Conservation (phyloP, 2,329 filamentous ascomycete genomes). For the Neocucurbitaria cava region DNA sequence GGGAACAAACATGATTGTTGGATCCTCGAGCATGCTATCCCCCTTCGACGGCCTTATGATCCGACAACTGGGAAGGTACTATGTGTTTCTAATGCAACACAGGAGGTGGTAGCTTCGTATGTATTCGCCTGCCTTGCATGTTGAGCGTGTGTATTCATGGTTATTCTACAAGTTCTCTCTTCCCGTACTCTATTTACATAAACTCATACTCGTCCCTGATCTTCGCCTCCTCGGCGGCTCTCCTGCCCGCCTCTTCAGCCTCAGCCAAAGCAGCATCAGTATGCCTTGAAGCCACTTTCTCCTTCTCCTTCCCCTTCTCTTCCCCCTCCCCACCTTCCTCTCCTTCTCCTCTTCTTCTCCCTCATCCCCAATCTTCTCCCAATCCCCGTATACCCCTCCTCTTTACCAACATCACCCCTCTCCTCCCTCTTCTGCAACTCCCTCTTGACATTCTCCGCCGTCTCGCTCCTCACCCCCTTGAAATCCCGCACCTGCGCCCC, state of each 20-base stretch:
- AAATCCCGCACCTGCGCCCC: conserved; percentile 8
- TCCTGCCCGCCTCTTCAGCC: not conserved
- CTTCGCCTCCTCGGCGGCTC: not conserved
- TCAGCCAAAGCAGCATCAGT: not conserved
- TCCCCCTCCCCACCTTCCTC: not conserved
- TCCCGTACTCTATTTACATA: not conserved
- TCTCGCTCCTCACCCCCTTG: conserved; percentile 7
- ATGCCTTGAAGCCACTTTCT: not conserved
- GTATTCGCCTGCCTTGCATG: no score
- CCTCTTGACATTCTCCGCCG: conserved; percentile 7
- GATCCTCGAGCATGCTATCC: no score
- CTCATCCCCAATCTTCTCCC: conserved; percentile 1
- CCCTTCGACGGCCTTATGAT: no score
- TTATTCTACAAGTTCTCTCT: not conserved
- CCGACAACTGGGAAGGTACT: no score
- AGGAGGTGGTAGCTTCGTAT: no score
- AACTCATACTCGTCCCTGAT: not conserved
- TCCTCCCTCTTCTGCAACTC: conserved; percentile 8
- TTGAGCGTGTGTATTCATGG: not conserved
- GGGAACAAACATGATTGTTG: no score
- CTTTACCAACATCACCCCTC: not conserved
- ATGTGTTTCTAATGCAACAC: no score
- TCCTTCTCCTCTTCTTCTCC: not conserved
- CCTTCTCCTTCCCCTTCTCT: not conserved
- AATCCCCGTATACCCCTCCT: conserved; percentile 13